Evolutionary conservation across 148 eudicot species (phyloP), one percentile per base, ranked within the genome.

Genomic region (Limonium bicolor): DNA sequence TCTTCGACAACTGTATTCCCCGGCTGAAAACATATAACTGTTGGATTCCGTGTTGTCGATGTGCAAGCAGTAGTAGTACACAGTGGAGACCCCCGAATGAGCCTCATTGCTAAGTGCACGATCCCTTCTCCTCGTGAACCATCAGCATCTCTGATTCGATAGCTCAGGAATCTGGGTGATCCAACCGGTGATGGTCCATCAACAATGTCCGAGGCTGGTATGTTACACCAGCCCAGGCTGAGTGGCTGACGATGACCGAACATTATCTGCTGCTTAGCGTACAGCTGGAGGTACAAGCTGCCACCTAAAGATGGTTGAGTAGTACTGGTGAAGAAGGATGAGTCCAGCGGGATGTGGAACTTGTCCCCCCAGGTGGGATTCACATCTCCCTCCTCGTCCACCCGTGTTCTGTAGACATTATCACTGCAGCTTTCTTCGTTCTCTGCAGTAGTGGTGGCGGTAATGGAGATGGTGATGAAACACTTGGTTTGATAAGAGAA

Each of bases 301-400:
- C 61, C 3, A 10, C 57, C 60, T 1, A 74, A 64, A 6, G 27
- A 27, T 29, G 10, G 43, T 7, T 20, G n/a, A 0, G 7, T 29
- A 54, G 56, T 48, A 77, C 59, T n/a, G 4, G 56, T 42, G 37
- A 75, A 55, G 14, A 67, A 66, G 27, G 62, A 39, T 12, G 58
- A 48, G 57, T 66, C 63, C 20, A 80, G 36, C 5, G 69, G 62
- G 42, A 80, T 35, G 3, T 35, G 53, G 41, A 80, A 72, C 54
- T 58, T 69, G 43, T 72, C 82, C 23, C 76, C 74, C 88, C 83
- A 80, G 3, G 51, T 72, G 3, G 77, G 78, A 41, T 78, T 62
- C 4, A 11, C 15, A 15, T 79, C 74, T n/a, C 82, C 79, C 8
- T 43, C 27, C 4, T 66, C 58, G 15, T 66, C 74, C 30, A 72